Evolutionary conservation across 495 filamentous ascomycete species (phyloP), one percentile per base, ranked within the genome.

Genomic region (Lindgomyces ingoldianus): DNA sequence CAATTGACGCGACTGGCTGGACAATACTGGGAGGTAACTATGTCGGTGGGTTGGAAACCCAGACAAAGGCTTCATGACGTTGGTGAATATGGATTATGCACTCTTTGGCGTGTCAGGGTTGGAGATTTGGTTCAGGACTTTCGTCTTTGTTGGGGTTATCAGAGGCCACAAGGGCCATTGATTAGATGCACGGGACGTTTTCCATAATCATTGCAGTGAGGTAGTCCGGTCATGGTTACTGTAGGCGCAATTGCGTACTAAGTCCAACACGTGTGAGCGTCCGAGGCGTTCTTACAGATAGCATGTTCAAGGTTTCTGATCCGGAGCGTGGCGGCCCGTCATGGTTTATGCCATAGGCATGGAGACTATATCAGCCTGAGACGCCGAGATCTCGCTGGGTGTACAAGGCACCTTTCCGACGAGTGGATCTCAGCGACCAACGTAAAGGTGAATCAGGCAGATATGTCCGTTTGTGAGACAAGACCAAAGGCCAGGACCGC

Each of bases 1-100:
- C 70, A 67, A 75, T 75, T 75, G 57, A 73, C 70, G 69, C 69
- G 72, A 68, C 70, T 75, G 72, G 70, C 65, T 70, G 64, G 74
- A 73, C 62, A 74, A 30, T 63, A 60, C 64, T 16, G 19, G 22
- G 2, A 59, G 49, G 69, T 62, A 70, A 68, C 68, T 52, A 21
- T 65, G 68, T 60, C 64, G 21, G 9, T 46, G 36, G 64, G 62
- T 48, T 22, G 46, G 60, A 53, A 60, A 58, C 60, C 60, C 16
- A 60, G 70, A 62, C 62, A 68, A 25, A 62, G 70, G 72, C 70
- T 69, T 68, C 29, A 58, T 62, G 66, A 63, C 60, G 39, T 48
- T 50, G 26, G 19, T 16, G 49, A 49, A 39, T 14, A 39, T 6
- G 33, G n/a, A n/a, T n/a, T n/a, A n/a, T n/a, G 33, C 14, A 39